A percentile compares a stretch with the other conserved stretches of the same genome.
phyloP scores from a whole-genome alignment of 306 rosid genomes.

The Albizia julibrissin region DNA sequence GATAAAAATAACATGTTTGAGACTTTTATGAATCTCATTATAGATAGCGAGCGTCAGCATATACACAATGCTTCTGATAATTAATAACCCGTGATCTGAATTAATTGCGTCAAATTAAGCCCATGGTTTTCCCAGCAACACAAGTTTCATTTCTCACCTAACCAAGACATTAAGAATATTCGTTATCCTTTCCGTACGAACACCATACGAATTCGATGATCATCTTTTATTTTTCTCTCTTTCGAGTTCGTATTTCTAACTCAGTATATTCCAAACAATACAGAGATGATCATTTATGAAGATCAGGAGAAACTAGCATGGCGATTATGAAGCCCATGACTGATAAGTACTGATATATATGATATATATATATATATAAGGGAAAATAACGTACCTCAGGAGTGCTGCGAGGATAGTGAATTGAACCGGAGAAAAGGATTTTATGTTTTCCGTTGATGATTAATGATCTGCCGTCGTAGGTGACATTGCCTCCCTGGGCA shows the following conservation, averaged over 20 bases:
- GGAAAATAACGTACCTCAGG: slow-evolving; percentile 52
- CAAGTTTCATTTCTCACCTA: slow-evolving; percentile 30
- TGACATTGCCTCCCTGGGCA: slow-evolving; percentile 46
- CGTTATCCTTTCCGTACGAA: background rate
- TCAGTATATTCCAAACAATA: background rate
- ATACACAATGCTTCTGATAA: background rate
- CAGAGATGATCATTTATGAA: background rate
- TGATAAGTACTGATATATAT: background rate
- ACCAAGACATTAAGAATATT: slow-evolving; percentile 30
- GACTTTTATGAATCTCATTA: background rate
- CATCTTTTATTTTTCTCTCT: background rate
- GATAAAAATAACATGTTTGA: background rate
- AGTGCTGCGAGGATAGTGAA: slow-evolving; percentile 87
- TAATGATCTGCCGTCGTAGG: slow-evolving; percentile 70
- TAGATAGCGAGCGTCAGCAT: background rate
- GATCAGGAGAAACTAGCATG: background rate
- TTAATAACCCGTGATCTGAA: background rate
- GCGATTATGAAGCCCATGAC: background rate
- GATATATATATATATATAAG: background rate
- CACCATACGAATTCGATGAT: background rate
- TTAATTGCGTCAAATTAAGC: background rate
- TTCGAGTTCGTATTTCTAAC: slow-evolving; percentile 7
- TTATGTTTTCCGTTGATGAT: slow-evolving; percentile 58
- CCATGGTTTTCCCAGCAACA: background rate
- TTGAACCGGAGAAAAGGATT: slow-evolving; percentile 80